Conservation (phyloP, 176 grass and related monocot genomes). For the Juncus inflexus region DNA sequence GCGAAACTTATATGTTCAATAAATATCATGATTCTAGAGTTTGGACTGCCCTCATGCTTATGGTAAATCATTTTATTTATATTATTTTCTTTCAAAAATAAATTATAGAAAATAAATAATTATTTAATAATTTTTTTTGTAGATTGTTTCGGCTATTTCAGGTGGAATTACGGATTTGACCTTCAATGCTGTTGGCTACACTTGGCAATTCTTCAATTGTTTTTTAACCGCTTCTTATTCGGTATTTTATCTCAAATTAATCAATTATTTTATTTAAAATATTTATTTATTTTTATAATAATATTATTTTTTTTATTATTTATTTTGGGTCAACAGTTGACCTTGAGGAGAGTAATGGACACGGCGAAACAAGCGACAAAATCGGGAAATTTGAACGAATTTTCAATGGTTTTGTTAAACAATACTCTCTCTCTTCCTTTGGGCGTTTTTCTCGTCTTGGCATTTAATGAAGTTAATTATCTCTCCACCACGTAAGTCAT, state of each 20-base stretch:
- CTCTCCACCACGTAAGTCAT: conserved; percentile 73
- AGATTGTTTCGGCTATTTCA: conserved; percentile 90
- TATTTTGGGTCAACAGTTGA: conserved; percentile 65
- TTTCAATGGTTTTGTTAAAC: conserved; percentile 96
- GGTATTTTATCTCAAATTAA: conserved; percentile 39
- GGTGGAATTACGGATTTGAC: conserved; percentile 89
- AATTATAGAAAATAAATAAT: not conserved
- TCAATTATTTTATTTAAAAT: not conserved
- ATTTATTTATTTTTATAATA: conserved; percentile 15
- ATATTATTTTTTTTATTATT: not conserved
- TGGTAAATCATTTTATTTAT: conserved; percentile 49
- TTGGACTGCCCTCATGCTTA: conserved; percentile 78
- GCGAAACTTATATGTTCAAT: conserved; percentile 86
- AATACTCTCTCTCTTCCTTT: conserved; percentile 81
- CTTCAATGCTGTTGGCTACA: conserved; percentile 78
- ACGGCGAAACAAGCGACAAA: conserved; percentile 86
- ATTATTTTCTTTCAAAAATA: not conserved
- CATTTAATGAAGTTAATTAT: conserved; percentile 80
- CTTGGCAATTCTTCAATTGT: conserved; percentile 90
- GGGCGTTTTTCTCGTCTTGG: conserved; percentile 71
- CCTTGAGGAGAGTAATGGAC: conserved; percentile 85
- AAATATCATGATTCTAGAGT: conserved; percentile 80
- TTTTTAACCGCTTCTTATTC: conserved; percentile 93
- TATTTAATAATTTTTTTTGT: conserved; percentile 21
- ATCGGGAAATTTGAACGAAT: conserved; percentile 91